Conservation (phyloP, 2,329 filamentous ascomycete genomes). For the Scedosporium boydii region DNA sequence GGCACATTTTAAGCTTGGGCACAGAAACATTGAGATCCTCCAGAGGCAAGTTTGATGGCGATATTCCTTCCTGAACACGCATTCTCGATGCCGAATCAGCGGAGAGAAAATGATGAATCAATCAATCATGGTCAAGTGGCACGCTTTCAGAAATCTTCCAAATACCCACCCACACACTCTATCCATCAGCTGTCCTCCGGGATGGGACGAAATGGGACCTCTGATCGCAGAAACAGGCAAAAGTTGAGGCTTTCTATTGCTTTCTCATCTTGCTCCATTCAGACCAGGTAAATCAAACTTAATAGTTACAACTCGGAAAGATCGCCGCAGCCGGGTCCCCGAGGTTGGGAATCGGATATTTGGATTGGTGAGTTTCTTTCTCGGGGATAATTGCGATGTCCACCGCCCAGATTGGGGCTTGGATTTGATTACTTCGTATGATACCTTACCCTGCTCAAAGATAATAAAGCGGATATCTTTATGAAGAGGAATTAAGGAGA, state of each 20-base stretch:
- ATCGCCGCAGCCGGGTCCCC: neutral
- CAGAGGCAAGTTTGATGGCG: too few species aligned
- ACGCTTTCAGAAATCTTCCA: neutral
- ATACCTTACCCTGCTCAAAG: too few species aligned
- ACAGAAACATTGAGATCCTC: too few species aligned
- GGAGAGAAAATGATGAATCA: neutral
- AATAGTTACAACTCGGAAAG: neutral
- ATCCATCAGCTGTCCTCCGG: neutral
- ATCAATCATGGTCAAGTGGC: neutral
- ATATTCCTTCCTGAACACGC: neutral
- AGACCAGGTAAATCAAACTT: conserved; percentile 5
- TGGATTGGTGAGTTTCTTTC: neutral
- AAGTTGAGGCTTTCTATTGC: too few species aligned
- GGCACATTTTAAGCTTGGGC: too few species aligned
- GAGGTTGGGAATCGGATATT: neutral
- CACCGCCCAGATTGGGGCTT: neutral
- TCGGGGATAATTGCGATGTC: neutral
- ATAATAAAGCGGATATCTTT: too few species aligned
- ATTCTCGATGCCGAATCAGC: neutral
- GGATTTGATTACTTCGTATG: neutral
- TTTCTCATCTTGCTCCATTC: neutral
- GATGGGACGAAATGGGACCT: neutral
- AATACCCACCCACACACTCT: neutral
- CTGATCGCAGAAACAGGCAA: neutral
- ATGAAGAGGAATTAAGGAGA: too few species aligned